Percentiles rank a stretch among this genome's conserved stretches.
These are phyloP conservation scores for Aspergillus neoniger DNA, from an alignment of 2,329 filamentous ascomycete species.

Conservation along the genomic window DNA sequence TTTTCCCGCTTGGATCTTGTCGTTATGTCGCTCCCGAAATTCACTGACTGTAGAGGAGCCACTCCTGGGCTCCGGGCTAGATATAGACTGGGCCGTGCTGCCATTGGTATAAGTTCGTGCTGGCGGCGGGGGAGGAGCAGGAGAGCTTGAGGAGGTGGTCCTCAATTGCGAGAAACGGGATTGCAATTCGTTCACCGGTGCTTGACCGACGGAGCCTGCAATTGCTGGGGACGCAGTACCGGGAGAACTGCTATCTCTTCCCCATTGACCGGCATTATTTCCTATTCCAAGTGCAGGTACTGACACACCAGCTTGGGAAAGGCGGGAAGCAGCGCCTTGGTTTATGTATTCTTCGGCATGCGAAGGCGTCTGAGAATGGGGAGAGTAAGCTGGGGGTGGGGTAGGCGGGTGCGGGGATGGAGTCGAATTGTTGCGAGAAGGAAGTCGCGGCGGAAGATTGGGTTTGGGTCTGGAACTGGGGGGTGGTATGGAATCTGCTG, in stretches of 20 bases:
- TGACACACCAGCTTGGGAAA: constrained; percentile 73
- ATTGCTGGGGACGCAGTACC: constrained; percentile 23
- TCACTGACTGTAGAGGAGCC: constrained; percentile 64
- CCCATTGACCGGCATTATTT: constrained; percentile 22
- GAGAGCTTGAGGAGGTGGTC: constrained; percentile 36
- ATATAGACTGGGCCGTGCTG: constrained; percentile 63
- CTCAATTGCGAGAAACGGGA: constrained; percentile 63
- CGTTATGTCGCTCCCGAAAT: constrained; percentile 70
- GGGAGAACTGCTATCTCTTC: constrained; percentile 30
- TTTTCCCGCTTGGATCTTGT: constrained; percentile 65
- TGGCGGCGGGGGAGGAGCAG: constrained; percentile 32
- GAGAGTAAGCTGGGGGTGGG: constrained; percentile 50
- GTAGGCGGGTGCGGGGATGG: constrained; percentile 45
- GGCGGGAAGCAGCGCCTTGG: constrained; percentile 62
- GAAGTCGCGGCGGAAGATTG: constrained; percentile 67
- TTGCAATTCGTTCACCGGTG: constrained; percentile 67
- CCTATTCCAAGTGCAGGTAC: constrained; percentile 79
- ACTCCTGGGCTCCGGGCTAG: constrained; percentile 59
- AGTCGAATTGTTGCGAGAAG: constrained; percentile 65
- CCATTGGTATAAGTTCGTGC: constrained; percentile 51
- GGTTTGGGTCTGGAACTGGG: constrained; percentile 50
- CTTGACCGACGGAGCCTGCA: constrained; percentile 25
- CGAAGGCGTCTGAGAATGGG: constrained; percentile 36
- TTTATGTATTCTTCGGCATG: constrained; percentile 50
- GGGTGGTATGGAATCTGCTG: constrained; percentile 29